Base-by-base conservation (phyloP, 2,329 filamentous ascomycete genomes). In the Aspergillus hiratsukae region DNA sequence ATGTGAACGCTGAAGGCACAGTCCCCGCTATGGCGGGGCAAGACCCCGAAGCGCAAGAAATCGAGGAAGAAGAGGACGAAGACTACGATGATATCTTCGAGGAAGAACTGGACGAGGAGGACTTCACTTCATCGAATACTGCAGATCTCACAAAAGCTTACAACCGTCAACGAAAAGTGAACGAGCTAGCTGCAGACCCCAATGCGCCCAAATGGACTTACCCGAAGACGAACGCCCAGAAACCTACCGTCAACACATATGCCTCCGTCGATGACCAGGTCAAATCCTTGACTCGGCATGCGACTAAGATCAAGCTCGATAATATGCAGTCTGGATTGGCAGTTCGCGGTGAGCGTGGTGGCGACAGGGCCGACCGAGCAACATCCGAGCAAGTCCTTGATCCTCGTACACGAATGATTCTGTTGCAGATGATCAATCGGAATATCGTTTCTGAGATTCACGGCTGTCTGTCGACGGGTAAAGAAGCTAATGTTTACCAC, bases 401-500 rank as follows among this genome's bases (percentile, higher is more conserved):
- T 75, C 90, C 91, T 61, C 84, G 91, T 53, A 99, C 94, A 14
- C 88, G 92, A 64, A 96, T 97, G 90, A 92, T 99, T 59, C 80
- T 99, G 53, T 81, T 97, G 62, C 91, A 97, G 77, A 91, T 99
- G 83, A 93, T 97, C 78, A 97, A 97, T 74, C 86, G 91, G 35
- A 88, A 91, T 58, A 81, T 93, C 60, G 87, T 99, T 51, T 90
- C 88, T 56, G 92, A 97, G 74, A 87, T 99, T 52, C 91, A 99
- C 72, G 94, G 95, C 49, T 94, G 94, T 70, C 83, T 99, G 65
- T 96, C 91, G 59, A 99, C 94, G 0, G 94, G 94, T 55, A 99
- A 99, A 73, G 94, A 99, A 75, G 94, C 94, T 58, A 99, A 99
- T 72, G 94, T 99, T 27, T 99, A 99, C 76, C 91, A 95, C 61